Conservation (phyloP, 208 protist species). For the Leishmania guyanensis region DNA sequence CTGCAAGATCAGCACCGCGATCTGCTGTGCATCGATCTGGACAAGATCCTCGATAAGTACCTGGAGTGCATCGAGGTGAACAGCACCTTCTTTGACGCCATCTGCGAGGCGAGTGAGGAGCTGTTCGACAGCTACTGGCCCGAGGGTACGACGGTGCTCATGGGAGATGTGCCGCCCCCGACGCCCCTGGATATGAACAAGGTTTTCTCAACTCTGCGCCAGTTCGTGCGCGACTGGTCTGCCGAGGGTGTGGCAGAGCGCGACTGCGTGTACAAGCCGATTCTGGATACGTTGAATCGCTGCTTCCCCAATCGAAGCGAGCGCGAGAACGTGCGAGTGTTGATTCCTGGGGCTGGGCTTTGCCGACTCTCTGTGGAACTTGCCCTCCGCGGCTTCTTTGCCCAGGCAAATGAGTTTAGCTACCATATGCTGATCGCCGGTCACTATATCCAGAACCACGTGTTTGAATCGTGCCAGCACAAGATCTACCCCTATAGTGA, state of each 20-base stretch:
- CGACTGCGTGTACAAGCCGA: conserved; percentile 88
- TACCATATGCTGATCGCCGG: conserved; percentile 98
- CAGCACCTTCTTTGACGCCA: conserved; percentile 81
- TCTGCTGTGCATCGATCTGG: conserved; percentile 76
- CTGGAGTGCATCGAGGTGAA: conserved; percentile 81
- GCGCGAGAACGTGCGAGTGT: conserved; percentile 64
- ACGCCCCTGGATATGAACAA: conserved; percentile 93
- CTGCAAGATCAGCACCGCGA: conserved; percentile 75
- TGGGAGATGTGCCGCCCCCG: conserved; percentile 76
- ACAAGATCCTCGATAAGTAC: conserved; percentile 80
- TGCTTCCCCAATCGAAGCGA: conserved; percentile 69
- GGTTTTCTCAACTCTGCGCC: conserved; percentile 94
- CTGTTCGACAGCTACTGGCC: conserved; percentile 93
- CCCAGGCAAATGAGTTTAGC: conserved; percentile 97
- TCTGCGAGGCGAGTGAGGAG: conserved; percentile 80
- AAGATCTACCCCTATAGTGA: conserved; percentile 93
- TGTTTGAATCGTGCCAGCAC: conserved; percentile 78
- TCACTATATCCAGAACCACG: conserved; percentile 96
- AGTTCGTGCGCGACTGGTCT: conserved; percentile 96
- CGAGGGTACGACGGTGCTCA: conserved; percentile 62
- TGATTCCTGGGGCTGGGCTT: conserved; percentile 91
- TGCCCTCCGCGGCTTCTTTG: conserved; percentile 89
- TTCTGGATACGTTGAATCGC: conserved; percentile 81
- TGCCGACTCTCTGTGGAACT: conserved; percentile 96
- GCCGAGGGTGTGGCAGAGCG: conserved; percentile 91